Conservation (phyloP, 208 protist species). For the Naegleria gruberi region DNA sequence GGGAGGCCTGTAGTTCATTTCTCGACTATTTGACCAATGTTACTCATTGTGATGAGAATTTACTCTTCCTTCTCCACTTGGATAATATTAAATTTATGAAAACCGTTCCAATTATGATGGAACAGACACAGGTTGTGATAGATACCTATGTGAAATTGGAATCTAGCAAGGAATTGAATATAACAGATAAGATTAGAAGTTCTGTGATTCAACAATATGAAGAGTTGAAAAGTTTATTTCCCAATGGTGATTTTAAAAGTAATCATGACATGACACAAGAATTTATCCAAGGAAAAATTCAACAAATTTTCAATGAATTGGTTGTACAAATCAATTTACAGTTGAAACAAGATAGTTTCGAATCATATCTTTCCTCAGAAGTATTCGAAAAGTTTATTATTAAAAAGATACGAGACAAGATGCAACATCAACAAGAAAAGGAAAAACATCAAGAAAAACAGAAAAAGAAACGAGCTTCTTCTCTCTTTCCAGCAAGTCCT, state of each 20-base stretch:
- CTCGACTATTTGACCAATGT: neutral
- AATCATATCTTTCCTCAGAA: neutral
- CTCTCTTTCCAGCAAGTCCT: neutral
- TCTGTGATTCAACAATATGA: neutral
- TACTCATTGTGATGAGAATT: neutral
- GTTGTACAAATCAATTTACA: neutral
- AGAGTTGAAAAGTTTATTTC: neutral
- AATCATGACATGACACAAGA: neutral
- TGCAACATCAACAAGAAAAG: neutral
- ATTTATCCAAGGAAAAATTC: neutral
- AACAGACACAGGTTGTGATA: neutral
- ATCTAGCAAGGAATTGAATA: neutral
- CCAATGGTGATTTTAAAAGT: too few species aligned
- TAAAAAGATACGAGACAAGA: neutral
- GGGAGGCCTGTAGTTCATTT: neutral
- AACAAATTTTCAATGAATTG: neutral
- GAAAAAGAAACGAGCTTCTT: neutral
- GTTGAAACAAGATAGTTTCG: neutral
- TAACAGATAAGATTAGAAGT: neutral
- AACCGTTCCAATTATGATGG: neutral
- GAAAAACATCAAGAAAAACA: neutral
- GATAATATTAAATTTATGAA: neutral
- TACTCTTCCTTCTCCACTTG: neutral
- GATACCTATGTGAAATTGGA: neutral
- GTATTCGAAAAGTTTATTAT: neutral